Percentiles rank a stretch among this genome's conserved stretches.
Conservation (phyloP, 345 rosid genomes). For the Aquilaria malaccensis region DNA sequence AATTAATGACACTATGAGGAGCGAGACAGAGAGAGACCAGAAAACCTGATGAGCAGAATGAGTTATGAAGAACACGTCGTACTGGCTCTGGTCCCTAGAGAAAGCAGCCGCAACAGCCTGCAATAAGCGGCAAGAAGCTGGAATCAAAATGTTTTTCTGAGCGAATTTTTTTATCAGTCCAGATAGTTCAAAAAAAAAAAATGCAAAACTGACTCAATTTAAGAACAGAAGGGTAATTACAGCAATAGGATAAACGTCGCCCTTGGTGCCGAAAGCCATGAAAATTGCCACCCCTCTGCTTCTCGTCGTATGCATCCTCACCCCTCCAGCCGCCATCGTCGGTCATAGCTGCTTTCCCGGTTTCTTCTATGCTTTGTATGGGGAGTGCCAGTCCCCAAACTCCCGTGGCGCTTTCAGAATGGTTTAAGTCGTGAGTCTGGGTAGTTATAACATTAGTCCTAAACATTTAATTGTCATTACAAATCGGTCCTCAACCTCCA, state of each 20-base stretch:
- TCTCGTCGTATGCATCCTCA: slow-evolving; percentile 21
- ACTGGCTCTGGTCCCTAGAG: slow-evolving; percentile 41
- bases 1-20: slow-evolving; percentile 6
- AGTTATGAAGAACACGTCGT: slow-evolving; percentile 55
- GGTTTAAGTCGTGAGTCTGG: too few species aligned
- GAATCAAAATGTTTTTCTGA: background rate
- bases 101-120: slow-evolving; percentile 87
- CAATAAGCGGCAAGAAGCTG: slow-evolving; percentile 3
- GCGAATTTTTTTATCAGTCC: too few species aligned
- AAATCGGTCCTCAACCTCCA: too few species aligned
- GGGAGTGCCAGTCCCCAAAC: too few species aligned
- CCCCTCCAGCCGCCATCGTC: background rate
- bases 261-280: slow-evolving; percentile 87
- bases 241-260: slow-evolving; percentile 76
- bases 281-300: slow-evolving; percentile 48
- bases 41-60: slow-evolving; percentile 76
- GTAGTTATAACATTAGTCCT: too few species aligned
- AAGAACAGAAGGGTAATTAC: slow-evolving; percentile 25
- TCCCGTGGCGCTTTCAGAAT: too few species aligned
- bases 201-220: background rate
- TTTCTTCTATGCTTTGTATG: background rate
- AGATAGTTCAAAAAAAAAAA: background rate
- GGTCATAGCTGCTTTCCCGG: background rate
- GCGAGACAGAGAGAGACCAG: background rate
- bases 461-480: too few species aligned